phyloP scores from a whole-genome alignment of 2,329 filamentous ascomycete genomes.

The Graphilbum sp. region DNA sequence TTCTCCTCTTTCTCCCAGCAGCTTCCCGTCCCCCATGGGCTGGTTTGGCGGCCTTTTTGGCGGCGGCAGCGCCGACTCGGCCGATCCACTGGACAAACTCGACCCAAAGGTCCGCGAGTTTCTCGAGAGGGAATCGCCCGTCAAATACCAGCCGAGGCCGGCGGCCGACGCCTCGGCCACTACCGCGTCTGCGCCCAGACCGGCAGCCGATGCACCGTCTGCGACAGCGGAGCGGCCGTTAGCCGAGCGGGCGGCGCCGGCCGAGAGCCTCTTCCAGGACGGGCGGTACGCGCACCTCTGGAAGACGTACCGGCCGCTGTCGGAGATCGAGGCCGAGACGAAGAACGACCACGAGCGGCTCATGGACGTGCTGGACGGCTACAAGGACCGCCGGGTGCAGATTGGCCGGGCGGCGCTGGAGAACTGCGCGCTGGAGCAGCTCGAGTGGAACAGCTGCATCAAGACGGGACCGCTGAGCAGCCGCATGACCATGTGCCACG shows the following conservation, averaged over 20 bases:
- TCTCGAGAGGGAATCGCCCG: constrained; percentile 64
- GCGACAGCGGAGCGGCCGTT: too few relatives aligned
- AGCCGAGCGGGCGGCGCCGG: too few relatives aligned
- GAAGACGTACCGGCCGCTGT: constrained; percentile 71
- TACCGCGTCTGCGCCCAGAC: not conserved
- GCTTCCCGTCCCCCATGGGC: constrained; percentile 25
- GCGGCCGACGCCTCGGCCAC: not conserved
- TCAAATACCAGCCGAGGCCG: constrained; percentile 27
- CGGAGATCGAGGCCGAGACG: constrained; percentile 48
- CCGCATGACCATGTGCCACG: constrained; percentile 63
- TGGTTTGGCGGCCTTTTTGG: constrained; percentile 37
- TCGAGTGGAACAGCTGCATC: constrained; percentile 72
- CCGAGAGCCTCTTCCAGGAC: constrained; percentile 38
- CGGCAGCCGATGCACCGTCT: not conserved
- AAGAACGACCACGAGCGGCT: constrained; percentile 69
- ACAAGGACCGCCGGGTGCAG: constrained; percentile 63
- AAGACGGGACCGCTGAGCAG: constrained; percentile 50
- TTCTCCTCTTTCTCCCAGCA: not conserved
- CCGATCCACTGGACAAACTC: constrained; percentile 54
- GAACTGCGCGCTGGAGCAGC: constrained; percentile 81
- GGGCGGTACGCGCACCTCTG: constrained; percentile 70
- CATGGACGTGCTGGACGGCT: constrained; percentile 62
- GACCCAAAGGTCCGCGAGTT: constrained; percentile 75
- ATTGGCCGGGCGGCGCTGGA: constrained; percentile 75
- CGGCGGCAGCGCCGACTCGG: constrained; percentile 18